Base-by-base conservation (phyloP, 768 basidiomycete genomes). In the Tylopilus vinaceipallidus region DNA sequence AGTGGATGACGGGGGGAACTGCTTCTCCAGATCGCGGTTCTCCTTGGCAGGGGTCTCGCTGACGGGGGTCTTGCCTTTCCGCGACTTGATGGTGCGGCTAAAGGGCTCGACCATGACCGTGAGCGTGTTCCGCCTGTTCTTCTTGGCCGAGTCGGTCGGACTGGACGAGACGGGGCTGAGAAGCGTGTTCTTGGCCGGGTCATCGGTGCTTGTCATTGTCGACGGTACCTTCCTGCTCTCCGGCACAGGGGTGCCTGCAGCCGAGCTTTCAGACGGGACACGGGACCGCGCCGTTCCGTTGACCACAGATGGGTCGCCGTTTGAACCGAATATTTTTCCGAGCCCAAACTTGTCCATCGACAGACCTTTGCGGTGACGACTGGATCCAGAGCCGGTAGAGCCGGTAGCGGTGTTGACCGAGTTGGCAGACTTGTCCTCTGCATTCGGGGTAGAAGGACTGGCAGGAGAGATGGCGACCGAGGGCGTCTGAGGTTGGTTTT, bases 31-130 rank as follows among this genome's bases (percentile, higher is more conserved):
- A 52, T 47, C 69, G 65, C 58, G 75, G 23, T 68, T 70, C 22
- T 71, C 75, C 62, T 80, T 76, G 52, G 76, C 76, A 0, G 78
- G 67, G 3, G 61, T 64, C 22, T 62, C 67, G 3, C 56, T 60
- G 24, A 66, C 62, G 3, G 65, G 69, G 1, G 66, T 69, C 34
- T 69, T 70, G 50, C 64, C 63, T 53, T 66, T 71, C 45, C 65
- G 64, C 11, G 66, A 61, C 52, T 70, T 73, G 55, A 73, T 67
- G 14, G 49, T 73, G 35, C 82, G 76, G 47, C 75, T 78, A 55
- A 93, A 72, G 7, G 88, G 87, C 62, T 90, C 88, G 2, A 90
- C 87, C 82, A 93, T 90, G 34, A 94, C 81, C 0, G 86, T 91
- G 54, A 97, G 75, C 0, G 93, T 95, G 68, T 89, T 93, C 58